Base-by-base conservation (phyloP, 768 basidiomycete species). In the Boletus pseudopeckii region DNA sequence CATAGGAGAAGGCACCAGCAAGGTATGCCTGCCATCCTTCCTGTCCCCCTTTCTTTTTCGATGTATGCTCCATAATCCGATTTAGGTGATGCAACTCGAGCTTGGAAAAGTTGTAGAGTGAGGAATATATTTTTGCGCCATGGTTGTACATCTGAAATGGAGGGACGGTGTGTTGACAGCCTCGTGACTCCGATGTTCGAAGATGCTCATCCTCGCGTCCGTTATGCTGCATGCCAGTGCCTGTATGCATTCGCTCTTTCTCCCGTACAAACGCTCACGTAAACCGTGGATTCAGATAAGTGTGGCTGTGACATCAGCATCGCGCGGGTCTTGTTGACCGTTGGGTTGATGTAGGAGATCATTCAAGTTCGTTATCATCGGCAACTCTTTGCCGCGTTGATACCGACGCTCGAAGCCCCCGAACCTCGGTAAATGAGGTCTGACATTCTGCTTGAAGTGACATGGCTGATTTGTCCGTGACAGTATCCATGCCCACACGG, bases 141-240 rank as follows among this genome's bases (percentile, higher is more conserved):
- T n/a, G n/a, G n/a, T n/a, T n/a, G n/a, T n/a, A n/a, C n/a, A n/a
- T n/a, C n/a, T n/a, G n/a, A n/a, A n/a, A n/a, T n/a, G n/a, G n/a
- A n/a, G 8, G 13, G 14, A 43, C 45, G 43, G 37, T 26, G 5
- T 20, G 45, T 40, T 14, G 30, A 39, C 9, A 90, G 90, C 33
- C 75, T 92, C 14, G 87, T 92, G 14, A 78, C 80, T 0, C 90
- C 89, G 0, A 83, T 87, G 78, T 91, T 92, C 64, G 73, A 75
- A 28, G 92, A 96, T n/a, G n/a, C n/a, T n/a, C 66, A 66, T n/a
- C n/a, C 92, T 3, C 75, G 84, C 7, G 84, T 85, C 13, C 76
- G 82, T 30, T 81, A 77, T 58, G 91, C 90, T 2, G 90, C 92
- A n/a, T 90, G 90, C 71, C 92, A 94, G 73, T 92, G 90, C 76